Base-by-base conservation (phyloP, 371 early-diverging fungal genomes). In the Rhizopus stolonifer region DNA sequence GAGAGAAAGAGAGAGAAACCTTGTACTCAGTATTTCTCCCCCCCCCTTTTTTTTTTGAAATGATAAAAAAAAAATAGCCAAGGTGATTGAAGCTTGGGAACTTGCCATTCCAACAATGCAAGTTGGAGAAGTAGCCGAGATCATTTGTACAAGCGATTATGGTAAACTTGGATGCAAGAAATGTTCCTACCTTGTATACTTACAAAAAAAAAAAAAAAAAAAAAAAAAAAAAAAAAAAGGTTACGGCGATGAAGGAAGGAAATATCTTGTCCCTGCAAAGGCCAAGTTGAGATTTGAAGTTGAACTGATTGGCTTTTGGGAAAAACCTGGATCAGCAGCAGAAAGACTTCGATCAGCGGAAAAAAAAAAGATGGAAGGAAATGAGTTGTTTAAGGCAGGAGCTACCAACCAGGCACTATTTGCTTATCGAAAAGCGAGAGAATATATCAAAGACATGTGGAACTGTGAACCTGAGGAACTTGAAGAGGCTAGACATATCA, bases 11-110 rank as follows among this genome's bases (percentile, higher is more conserved):
- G 10, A 29, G 4, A 29, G 29, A 29, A 29, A 9, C 29, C 29
- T 9, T 3, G 6, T 9, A 15, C 4, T 14, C n/a, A 36, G 11
- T 15, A n/a, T n/a, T 2, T n/a, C 6, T 32, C 1, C 10, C n/a
- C n/a, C n/a, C n/a, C n/a, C n/a, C n/a, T n/a, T n/a, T n/a, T n/a
- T n/a, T n/a, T n/a, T n/a, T n/a, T n/a, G n/a, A n/a, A n/a, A n/a
- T n/a, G n/a, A n/a, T n/a, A n/a, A n/a, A n/a, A n/a, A n/a, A n/a
- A n/a, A n/a, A n/a, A n/a, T n/a, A n/a, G n/a, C 66, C n/a, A 60
- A 80, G 53, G 81, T 84, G 2, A 76, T 84, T 46, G 52, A 77
- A 44, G 81, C 77, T 45, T 82, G 81, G 81, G 85, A 84, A 38
- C 44, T 74, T n/a, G 81, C 72, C 46, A 70, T 83, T 48, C 75